These are phyloP conservation scores for Erysiphe pulchra DNA, from an alignment of 2,329 filamentous ascomycete species.

Conservation along the genomic window DNA sequence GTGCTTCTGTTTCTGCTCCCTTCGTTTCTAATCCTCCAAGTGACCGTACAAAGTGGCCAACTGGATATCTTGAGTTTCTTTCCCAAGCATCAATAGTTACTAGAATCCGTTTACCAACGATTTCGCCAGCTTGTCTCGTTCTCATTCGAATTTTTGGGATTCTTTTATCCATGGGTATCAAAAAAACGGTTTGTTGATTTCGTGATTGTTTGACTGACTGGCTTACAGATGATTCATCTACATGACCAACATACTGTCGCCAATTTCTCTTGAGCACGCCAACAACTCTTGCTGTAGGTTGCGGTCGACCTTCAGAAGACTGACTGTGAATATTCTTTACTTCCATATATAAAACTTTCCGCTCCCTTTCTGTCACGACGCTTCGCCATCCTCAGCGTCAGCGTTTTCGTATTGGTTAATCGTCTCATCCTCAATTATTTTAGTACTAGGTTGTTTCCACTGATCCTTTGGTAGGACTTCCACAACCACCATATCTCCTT, in stretches of 20 bases:
- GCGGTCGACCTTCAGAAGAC: slow-evolving; percentile 47
- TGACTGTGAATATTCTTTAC: slow-evolving; percentile 65
- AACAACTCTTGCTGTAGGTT: slow-evolving; percentile 79
- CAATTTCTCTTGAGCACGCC: slow-evolving; percentile 89
- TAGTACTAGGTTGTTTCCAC: slow-evolving; percentile 89
- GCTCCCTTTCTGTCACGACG: slow-evolving; percentile 77
- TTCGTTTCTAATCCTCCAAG: slow-evolving; percentile 88
- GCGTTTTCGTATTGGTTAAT: slow-evolving; percentile 86
- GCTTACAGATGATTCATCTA: slow-evolving; percentile 66
- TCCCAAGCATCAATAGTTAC: slow-evolving; percentile 94
- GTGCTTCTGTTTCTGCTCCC: slow-evolving; percentile 86
- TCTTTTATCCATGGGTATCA: slow-evolving; percentile 94
- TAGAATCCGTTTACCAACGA: slow-evolving; percentile 74
- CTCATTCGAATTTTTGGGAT: slow-evolving; percentile 88
- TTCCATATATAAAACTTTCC: slow-evolving; percentile 68
- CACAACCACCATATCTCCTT: slow-evolving; percentile 79
- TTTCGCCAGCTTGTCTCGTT: slow-evolving; percentile 68
- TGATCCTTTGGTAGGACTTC: slow-evolving; percentile 83
- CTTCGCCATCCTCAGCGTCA: slow-evolving; percentile 49
- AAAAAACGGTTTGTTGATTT: slow-evolving; percentile 76
- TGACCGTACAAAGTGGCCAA: slow-evolving; percentile 81
- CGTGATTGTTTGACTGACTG: slow-evolving; percentile 49
- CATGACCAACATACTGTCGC: slow-evolving; percentile 91
- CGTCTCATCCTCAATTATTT: slow-evolving; percentile 83
- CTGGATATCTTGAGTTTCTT: slow-evolving; percentile 70